Evolutionary conservation across 768 basidiomycete genomes (phyloP).

Genomic region (Tylopilus cervinicoccineus): DNA sequence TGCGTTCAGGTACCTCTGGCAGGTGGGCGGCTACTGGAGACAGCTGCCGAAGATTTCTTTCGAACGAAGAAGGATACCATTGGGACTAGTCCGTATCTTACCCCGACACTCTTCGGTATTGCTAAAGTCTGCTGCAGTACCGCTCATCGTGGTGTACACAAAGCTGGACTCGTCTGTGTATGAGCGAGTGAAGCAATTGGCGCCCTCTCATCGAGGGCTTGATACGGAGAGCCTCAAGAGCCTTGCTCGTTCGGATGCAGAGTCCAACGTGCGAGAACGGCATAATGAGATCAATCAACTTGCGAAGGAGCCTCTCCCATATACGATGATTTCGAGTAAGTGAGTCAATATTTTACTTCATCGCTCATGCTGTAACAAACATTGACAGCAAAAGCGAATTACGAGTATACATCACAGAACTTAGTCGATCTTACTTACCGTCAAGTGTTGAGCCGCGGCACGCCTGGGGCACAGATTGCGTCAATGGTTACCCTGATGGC

Average conservation of each 20-base stretch:
- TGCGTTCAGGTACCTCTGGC: background rate
- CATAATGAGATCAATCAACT: background rate
- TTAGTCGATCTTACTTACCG: background rate
- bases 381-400: background rate
- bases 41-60: constrained; percentile 2
- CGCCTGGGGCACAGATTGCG: background rate
- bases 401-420: background rate
- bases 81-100: background rate
- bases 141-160: background rate
- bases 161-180: background rate
- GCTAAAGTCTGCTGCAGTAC: background rate
- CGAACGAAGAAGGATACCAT: background rate
- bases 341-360: background rate
- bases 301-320: background rate
- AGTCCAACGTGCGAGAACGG: background rate
- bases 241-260: background rate
- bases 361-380: background rate
- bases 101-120: too few relatives aligned
- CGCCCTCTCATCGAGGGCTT: background rate
- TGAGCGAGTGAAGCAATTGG: background rate
- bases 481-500: background rate
- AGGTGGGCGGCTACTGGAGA: background rate
- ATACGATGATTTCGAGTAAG: background rate
- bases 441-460: background rate
- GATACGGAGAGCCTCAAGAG: background rate